Conservation (phyloP, 208 protist genomes). For the Leishmania braziliensis region DNA sequence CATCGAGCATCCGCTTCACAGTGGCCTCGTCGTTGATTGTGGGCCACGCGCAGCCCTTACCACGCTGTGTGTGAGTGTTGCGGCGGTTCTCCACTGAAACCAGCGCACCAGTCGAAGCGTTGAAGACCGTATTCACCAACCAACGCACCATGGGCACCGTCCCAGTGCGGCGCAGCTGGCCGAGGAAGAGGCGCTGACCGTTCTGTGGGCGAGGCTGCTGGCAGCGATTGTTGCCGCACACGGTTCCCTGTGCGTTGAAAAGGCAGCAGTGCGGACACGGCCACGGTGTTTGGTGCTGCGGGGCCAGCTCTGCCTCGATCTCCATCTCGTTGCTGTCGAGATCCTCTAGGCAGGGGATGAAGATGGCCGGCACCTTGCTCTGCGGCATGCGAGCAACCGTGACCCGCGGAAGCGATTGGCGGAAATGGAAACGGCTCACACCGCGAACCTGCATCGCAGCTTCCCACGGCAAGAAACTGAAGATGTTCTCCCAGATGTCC, state of each 20-base stretch:
- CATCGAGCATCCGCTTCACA: conserved; percentile 39
- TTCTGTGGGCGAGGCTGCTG: conserved; percentile 3
- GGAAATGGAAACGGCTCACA: conserved; percentile 55
- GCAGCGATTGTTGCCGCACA: not conserved
- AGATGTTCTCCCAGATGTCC: conserved; percentile 44
- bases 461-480: conserved; percentile 58
- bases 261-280: conserved; percentile 31
- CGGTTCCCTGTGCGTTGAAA: conserved; percentile 18
- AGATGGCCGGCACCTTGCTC: conserved; percentile 46
- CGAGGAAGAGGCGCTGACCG: conserved; percentile 62
- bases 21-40: conserved; percentile 42
- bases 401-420: conserved; percentile 44
- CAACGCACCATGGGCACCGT: conserved; percentile 79
- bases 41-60: conserved; percentile 82
- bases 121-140: conserved; percentile 61
- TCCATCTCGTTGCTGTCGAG: conserved; percentile 51
- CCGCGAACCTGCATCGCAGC: conserved; percentile 42
- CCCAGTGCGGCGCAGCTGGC: conserved; percentile 74
- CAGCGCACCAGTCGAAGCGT: conserved; percentile 40
- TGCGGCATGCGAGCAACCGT: conserved; percentile 48
- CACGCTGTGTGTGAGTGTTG: conserved; percentile 50
- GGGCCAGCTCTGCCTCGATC: conserved; percentile 41
- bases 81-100: conserved; percentile 73
- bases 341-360: conserved; percentile 72
- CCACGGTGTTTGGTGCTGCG: conserved; percentile 16